These are phyloP conservation scores for Neurospora sp. DNA, from an alignment of 495 filamentous ascomycete genomes.

Conservation along the genomic window DNA sequence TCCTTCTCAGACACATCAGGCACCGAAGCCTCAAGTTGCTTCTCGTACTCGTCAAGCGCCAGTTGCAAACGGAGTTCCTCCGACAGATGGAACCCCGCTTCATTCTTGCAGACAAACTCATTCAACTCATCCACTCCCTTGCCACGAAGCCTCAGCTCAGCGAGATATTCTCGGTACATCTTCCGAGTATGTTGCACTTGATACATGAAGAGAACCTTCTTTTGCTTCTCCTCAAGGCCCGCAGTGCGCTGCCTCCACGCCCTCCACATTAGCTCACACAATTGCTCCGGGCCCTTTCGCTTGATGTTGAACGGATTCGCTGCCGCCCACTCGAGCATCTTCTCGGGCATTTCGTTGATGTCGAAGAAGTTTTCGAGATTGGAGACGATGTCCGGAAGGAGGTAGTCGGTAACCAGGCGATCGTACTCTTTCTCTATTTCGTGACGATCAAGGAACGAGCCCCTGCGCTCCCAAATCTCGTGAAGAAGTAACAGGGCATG, in stretches of 20 bases:
- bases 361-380: neutral
- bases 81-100: neutral
- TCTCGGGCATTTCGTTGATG: neutral
- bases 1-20: neutral
- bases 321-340: neutral
- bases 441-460: neutral
- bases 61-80: neutral
- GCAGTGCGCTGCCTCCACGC: neutral
- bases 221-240: neutral
- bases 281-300: neutral
- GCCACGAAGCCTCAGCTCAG: neutral
- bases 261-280: neutral
- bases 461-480: neutral
- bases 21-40: neutral
- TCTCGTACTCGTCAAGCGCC: neutral
- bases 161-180: neutral
- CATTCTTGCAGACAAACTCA: neutral
- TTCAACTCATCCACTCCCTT: neutral
- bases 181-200: neutral
- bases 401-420: neutral
- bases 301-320: neutral
- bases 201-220: neutral
- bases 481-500: neutral
- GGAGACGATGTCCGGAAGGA: neutral
- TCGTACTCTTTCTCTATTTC: neutral